Evolutionary conservation across 345 rosid genomes (phyloP), one percentile per base, ranked within the genome.

Genomic region (Psidium guajava): DNA sequence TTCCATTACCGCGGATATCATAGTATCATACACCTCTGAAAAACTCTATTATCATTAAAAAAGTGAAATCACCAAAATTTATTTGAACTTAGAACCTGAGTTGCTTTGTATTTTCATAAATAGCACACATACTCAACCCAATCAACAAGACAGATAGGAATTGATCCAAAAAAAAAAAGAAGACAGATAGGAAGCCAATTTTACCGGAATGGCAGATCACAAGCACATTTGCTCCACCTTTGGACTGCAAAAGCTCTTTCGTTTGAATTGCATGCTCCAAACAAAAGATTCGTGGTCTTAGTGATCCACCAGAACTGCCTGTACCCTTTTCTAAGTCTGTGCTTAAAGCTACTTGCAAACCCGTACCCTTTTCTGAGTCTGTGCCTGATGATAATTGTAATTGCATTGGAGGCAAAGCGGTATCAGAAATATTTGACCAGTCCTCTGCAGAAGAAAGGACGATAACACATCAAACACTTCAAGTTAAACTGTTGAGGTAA

Each of bases 161-260:
- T n/a, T n/a, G n/a, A n/a, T n/a, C n/a, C n/a, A n/a, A n/a, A n/a
- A n/a, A n/a, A n/a, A n/a, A n/a, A n/a, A n/a, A n/a, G n/a, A 69
- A 69, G 77, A 69, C 47, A 69, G 55, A 55, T 21, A 15, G 53
- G 25, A 40, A 53, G 49, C 24, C 28, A 54, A 81, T 53, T 90
- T 90, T 84, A 98, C 99, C 99, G 91, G 97, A 94, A 91, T 98
- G 99, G 90, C 99, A 98, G 87, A 98, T 95, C 52, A 95, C 90
- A 89, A 94, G 92, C 87, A 94, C 84, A 83, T 93, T 92, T 27
- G 91, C 93, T 89, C 99, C 99, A 90, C 99, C 99, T 91, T 90
- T 94, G 82, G 92, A 87, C 85, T 56, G 94, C 86, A 95, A 81
- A 84, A 96, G 88, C 90, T 94, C 95, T 89, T 94, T 92, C 84